phyloP scores from a whole-genome alignment of 768 basidiomycete species.

The Auricularia heimuer region DNA sequence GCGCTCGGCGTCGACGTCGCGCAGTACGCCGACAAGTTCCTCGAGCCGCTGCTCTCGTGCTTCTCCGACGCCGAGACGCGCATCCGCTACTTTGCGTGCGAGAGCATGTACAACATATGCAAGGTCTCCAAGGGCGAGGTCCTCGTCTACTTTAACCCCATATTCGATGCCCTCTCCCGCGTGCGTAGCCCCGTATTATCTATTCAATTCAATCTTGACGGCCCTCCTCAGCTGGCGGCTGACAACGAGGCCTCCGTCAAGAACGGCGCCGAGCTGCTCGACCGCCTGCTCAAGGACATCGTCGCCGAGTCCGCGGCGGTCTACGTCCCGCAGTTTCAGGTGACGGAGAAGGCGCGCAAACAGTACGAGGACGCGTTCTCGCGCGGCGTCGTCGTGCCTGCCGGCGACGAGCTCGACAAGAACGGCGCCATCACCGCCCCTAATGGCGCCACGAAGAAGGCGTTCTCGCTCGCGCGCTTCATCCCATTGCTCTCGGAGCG shows the following conservation, averaged over 20 bases:
- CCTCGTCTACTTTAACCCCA: slow-evolving; percentile 93
- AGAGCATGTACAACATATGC: slow-evolving; percentile 96
- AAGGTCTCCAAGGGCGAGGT: slow-evolving; percentile 97
- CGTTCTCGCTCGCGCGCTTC: slow-evolving; percentile 90
- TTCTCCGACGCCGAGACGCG: slow-evolving; percentile 92
- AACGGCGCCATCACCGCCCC: slow-evolving; percentile 32
- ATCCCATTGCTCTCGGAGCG: slow-evolving; percentile 89
- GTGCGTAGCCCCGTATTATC: slow-evolving; percentile 31
- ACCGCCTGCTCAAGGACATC: slow-evolving; percentile 95
- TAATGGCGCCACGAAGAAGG: slow-evolving; percentile 47
- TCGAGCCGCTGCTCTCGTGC: slow-evolving; percentile 79
- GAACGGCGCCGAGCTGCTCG: slow-evolving; percentile 94
- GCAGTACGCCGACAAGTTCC: slow-evolving; percentile 89
- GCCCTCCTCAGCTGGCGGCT: slow-evolving; percentile 65
- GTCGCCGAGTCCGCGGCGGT: slow-evolving; percentile 94
- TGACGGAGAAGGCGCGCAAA: slow-evolving; percentile 56
- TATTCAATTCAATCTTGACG: not conserved
- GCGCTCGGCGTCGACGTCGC: slow-evolving; percentile 89
- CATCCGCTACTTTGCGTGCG: slow-evolving; percentile 95
- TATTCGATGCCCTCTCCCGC: slow-evolving; percentile 96
- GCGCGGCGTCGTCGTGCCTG: slow-evolving; percentile 46
- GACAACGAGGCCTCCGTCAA: slow-evolving; percentile 95
- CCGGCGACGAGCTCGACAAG: not conserved
- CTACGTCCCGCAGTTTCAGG: slow-evolving; percentile 82
- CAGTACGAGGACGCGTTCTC: slow-evolving; percentile 35